phyloP scores from a whole-genome alignment of 306 rosid species.

The Luffa acutangula region DNA sequence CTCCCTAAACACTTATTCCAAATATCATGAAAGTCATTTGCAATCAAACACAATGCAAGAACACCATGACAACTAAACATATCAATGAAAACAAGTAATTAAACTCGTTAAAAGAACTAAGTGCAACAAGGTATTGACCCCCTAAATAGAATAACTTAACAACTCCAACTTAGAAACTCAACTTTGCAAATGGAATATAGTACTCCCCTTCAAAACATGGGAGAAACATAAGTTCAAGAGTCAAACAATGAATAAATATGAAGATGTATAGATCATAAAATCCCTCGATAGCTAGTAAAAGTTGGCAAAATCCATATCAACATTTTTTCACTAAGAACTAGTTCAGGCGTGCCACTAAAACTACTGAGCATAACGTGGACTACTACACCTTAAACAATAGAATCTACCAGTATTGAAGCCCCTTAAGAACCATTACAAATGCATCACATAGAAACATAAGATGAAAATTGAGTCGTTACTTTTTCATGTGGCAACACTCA shows the following conservation, averaged over 20 bases:
- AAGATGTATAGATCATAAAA: neutral
- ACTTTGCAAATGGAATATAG: no score
- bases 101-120: no score
- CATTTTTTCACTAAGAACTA: neutral
- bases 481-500: neutral
- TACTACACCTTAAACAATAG: neutral
- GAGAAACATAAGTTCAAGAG: constrained; percentile 3
- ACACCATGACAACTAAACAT: no score
- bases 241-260: constrained; percentile 4
- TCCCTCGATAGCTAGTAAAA: neutral
- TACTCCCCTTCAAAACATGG: constrained; percentile 37
- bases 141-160: no score
- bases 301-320: neutral
- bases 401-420: neutral
- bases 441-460: neutral
- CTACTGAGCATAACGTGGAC: neutral
- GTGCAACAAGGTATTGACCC: no score
- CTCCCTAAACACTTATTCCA: no score
- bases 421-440: neutral
- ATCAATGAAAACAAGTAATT: no score
- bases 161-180: no score
- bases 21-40: no score
- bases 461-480: neutral
- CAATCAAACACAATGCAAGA: no score
- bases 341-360: neutral